Evolutionary conservation across 768 basidiomycete species (phyloP).

Genomic region (Leccinum uliginosum): DNA sequence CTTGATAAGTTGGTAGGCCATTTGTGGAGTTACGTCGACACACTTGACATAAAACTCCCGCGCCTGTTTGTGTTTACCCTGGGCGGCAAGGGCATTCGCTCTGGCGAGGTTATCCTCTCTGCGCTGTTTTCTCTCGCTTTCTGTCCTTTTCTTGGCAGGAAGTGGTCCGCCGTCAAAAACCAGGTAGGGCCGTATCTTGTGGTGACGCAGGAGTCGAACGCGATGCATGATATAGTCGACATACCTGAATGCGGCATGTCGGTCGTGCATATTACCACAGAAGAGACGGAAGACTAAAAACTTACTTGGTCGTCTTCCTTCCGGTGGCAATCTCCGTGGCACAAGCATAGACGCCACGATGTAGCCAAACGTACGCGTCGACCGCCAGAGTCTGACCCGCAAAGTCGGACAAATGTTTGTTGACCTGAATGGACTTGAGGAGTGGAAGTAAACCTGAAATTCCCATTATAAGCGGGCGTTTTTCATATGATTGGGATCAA

Average conservation of each 20-base stretch:
- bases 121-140: conserved; percentile 68
- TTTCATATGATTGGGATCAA: neutral
- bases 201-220: conserved; percentile 78
- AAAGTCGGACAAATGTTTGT: conserved; percentile 75
- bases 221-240: conserved; percentile 95
- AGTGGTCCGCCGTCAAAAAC: conserved; percentile 97
- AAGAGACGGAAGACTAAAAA: conserved; percentile 6
- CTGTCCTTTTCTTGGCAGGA: conserved; percentile 91
- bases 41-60: conserved; percentile 87
- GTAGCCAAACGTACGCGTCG: conserved; percentile 94
- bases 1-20: conserved; percentile 98
- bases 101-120: conserved; percentile 74
- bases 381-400: conserved; percentile 83
- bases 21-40: conserved; percentile 92
- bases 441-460: conserved; percentile 88
- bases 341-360: conserved; percentile 85
- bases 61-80: conserved; percentile 78
- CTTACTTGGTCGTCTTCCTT: conserved; percentile 77
- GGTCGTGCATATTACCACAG: neutral
- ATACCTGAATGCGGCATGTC: conserved; percentile 52
- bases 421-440: conserved; percentile 83
- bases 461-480: conserved; percentile 56
- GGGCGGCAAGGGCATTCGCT: conserved; percentile 67
- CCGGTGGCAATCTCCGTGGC: conserved; percentile 88
- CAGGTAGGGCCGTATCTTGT: conserved; percentile 82